phyloP scores from a whole-genome alignment of 805 yeast species.

The Saccharomyces paradoxus region DNA sequence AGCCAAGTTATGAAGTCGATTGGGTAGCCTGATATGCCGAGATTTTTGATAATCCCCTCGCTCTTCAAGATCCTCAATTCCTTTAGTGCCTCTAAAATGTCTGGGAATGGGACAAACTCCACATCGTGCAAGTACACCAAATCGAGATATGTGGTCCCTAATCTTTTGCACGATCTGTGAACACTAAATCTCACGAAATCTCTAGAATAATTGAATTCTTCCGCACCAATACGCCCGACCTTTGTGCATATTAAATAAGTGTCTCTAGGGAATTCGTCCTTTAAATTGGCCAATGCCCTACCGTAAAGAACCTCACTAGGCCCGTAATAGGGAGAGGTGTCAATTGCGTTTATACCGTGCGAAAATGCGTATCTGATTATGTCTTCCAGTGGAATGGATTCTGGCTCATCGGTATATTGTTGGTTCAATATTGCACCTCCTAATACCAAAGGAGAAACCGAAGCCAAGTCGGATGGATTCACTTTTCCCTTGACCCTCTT shows the following conservation, averaged over 20 bases:
- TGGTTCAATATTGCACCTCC: slow-evolving; percentile 88
- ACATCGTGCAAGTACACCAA: slow-evolving; percentile 82
- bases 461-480: not conserved
- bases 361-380: slow-evolving; percentile 54
- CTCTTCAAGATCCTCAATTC: slow-evolving; percentile 52
- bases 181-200: slow-evolving; percentile 55
- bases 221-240: slow-evolving; percentile 65
- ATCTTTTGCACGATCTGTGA: slow-evolving; percentile 54
- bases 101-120: slow-evolving; percentile 59
- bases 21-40: slow-evolving; percentile 87
- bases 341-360: slow-evolving; percentile 68
- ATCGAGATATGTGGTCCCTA: slow-evolving; percentile 64
- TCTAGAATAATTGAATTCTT: slow-evolving; percentile 69
- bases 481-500: not conserved
- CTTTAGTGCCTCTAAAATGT: slow-evolving; percentile 53
- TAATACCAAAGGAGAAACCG: slow-evolving; percentile 37
- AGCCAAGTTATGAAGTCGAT: slow-evolving; percentile 55
- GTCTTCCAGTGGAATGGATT: slow-evolving; percentile 45
- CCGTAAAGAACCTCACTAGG: slow-evolving; percentile 76
- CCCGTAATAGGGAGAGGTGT: slow-evolving; percentile 91
- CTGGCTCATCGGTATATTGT: slow-evolving; percentile 69
- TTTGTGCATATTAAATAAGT: slow-evolving; percentile 69
- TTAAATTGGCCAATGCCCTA: slow-evolving; percentile 40
- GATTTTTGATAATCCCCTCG: slow-evolving; percentile 51
- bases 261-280: slow-evolving; percentile 44